Evolutionary conservation across 192 early-diverging fungal species (phyloP), one percentile per base, ranked within the genome.

Genomic region (Coemansia sp.): DNA sequence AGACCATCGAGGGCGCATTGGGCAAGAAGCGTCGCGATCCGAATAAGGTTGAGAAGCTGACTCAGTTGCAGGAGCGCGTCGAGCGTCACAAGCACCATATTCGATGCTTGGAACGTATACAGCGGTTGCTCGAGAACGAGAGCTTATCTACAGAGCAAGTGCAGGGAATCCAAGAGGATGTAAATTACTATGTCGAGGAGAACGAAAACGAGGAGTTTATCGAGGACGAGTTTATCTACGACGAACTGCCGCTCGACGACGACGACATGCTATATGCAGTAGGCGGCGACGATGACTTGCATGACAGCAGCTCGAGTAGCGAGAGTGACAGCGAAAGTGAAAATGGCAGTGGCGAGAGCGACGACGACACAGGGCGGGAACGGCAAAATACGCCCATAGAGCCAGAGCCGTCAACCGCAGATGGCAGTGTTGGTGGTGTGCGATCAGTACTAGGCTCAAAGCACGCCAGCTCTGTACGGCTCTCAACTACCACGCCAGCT

Each of bases 61-160:
- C 71, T 4, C 82, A 84, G 55, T 73, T 98, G 40, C 91, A 93
- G 35, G 84, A 91, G 43, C 84, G 76, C 24, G 86, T 96, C 44
- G 96, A 97, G 68, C 85, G 93, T 40, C 94, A 99, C 71, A 94
- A 95, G 70, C 90, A 87, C 80, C 97, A 99, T 74, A 94, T 93
- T 58, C 88, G 84, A 41, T 84, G 93, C 45, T 71, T 99, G 74
- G 97, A 99, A 75, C 89, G 98, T 59, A 92, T 96, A 62, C 84
- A 94, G 67, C 92, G 97, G 60, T 82, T 98, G 76, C 74, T 98
- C 40, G 95, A 97, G 68, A 99, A 99, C 78, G 94, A 91, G 43
- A 89, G 94, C 39, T 83, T 98, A 50, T 88, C 87, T 18, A 83
- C 90, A 11, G 96, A 99, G 27, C 84, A 94, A 85, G 93, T 94